Evolutionary conservation across 352 stramenopile species (phyloP).

Genomic region (Phytophthora pluvialis): DNA sequence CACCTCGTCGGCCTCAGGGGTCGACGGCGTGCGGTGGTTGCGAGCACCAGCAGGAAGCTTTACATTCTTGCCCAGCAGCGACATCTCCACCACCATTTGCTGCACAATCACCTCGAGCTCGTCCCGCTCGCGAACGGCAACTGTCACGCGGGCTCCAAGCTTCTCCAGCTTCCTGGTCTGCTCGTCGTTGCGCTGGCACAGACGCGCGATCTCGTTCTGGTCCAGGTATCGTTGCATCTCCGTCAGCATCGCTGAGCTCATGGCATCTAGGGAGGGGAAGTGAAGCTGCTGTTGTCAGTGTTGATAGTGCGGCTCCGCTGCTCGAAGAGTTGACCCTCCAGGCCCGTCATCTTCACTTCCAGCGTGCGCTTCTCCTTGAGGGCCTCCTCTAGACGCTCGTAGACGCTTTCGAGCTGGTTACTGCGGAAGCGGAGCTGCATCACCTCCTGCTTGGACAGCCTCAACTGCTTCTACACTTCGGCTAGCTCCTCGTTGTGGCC

Average conservation of each 20-base stretch:
- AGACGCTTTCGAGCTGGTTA: conserved; percentile 74
- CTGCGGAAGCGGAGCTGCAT: conserved; percentile 87
- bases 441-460: conserved; percentile 77
- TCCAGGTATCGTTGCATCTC: conserved; percentile 68
- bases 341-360: conserved; percentile 77
- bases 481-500: conserved; percentile 50
- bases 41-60: conserved; percentile 16
- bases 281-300: conserved; percentile 55
- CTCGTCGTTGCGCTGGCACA: conserved; percentile 66
- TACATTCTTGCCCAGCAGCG: conserved; percentile 36
- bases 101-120: conserved; percentile 70
- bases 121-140: conserved; percentile 54
- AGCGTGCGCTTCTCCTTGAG: conserved; percentile 82
- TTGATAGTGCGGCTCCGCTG: conserved; percentile 69
- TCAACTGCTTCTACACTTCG: conserved; percentile 78
- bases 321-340: conserved; percentile 81
- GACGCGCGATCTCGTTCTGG: conserved; percentile 47
- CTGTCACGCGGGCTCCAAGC: conserved; percentile 50
- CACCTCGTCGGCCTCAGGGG: conserved; percentile 26
- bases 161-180: conserved; percentile 58
- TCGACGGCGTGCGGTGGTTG: conserved; percentile 29
- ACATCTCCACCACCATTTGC: conserved; percentile 65
- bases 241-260: conserved; percentile 44
- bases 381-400: conserved; percentile 72
- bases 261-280: conserved; percentile 39